phyloP scores from a whole-genome alignment of 2,329 filamentous ascomycete species.

The Gliomastix tumulicola region DNA sequence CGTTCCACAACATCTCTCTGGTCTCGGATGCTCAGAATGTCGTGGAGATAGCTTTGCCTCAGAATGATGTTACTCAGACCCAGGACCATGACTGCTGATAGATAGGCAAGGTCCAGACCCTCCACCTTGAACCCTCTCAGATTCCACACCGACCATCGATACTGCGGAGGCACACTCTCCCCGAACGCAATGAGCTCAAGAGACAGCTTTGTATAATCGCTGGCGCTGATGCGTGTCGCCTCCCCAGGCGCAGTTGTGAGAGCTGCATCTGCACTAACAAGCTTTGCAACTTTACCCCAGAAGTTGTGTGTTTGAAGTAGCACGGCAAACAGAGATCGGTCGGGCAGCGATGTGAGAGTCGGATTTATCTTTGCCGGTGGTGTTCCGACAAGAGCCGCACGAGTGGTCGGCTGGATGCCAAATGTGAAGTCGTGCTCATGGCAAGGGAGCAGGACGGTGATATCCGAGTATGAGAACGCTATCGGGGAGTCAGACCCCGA shows the following conservation, averaged over 20 bases:
- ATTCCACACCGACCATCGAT: constrained; percentile 26
- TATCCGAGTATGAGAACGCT: constrained; percentile 23
- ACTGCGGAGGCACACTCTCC: constrained; percentile 17
- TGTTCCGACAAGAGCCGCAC: constrained; percentile 23
- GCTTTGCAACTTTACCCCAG: constrained; percentile 26
- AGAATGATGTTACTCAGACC: constrained; percentile 26
- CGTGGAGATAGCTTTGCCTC: constrained; percentile 22
- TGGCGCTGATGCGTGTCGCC: constrained; percentile 4
- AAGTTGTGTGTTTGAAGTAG: constrained; percentile 26
- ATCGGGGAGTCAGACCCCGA: constrained; percentile 22
- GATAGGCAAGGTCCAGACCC: constrained; percentile 23
- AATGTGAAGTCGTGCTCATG: constrained; percentile 29
- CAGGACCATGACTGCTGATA: constrained; percentile 24
- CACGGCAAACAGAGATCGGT: constrained; percentile 24
- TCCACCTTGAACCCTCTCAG: constrained; percentile 24
- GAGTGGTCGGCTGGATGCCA: constrained; percentile 15
- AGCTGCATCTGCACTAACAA: constrained; percentile 22
- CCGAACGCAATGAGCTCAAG: constrained; percentile 22
- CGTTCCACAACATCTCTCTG: too few relatives aligned
- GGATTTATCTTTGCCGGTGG: constrained; percentile 11
- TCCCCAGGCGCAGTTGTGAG: constrained; percentile 35
- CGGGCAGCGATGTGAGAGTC: background rate
- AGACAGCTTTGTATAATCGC: constrained; percentile 13
- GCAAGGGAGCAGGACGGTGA: constrained; percentile 25
- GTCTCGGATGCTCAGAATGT: constrained; percentile 17